Base-by-base conservation (phyloP, 1,139 yeast species). In the Meyerozyma carpophila region DNA sequence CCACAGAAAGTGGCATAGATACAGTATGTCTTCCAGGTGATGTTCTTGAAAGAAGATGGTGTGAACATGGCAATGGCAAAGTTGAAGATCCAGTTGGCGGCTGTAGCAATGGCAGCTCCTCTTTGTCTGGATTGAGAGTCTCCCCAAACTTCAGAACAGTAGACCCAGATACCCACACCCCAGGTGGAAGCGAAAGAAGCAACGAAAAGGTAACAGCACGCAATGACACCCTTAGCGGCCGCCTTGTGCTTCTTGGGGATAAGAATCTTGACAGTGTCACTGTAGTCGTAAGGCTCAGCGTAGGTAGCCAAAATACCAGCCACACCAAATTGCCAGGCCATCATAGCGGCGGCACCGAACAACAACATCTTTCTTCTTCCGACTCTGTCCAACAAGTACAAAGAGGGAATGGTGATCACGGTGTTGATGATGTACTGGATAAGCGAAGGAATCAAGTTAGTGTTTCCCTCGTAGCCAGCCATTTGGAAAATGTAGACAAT, bases 401-500 rank as follows among this genome's bases (percentile, higher is more conserved):
- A 63, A 37, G 68, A 62, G 2, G 70, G 69, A 43, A 65, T 47
- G 4, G 84, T 79, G 47, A 73, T 68, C 37, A 64, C 55, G 24
- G 67, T 67, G 55, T 75, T 76, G 39, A 77, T 59, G 34, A 75
- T 68, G 50, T 79, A 79, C 49, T 78, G 83, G 50, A 77, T 63
- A 0, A 80, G 72, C 7, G 82, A 74, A 24, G 78, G 62, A 41
- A 71, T 61, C 52, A 73, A 65, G 53, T 63, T 77, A 32, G 66
- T 61, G 42, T 74, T 62, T 14, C 77, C 80, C 16, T 57, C 50
- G 47, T 75, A 59, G 26, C 83, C 83, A 37, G 78, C 70, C 77
- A 77, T 76, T 50, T 78, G 74, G 65, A 82, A 81, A 55, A 81
- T 70, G 48, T 75, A 78, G 8, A 79, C 75, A 49, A 81, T 70